A percentile compares a stretch with the other conserved stretches of the same genome.
These are phyloP conservation scores for Tylopilus balloui DNA, from an alignment of 768 basidiomycete genomes.

Conservation along the genomic window DNA sequence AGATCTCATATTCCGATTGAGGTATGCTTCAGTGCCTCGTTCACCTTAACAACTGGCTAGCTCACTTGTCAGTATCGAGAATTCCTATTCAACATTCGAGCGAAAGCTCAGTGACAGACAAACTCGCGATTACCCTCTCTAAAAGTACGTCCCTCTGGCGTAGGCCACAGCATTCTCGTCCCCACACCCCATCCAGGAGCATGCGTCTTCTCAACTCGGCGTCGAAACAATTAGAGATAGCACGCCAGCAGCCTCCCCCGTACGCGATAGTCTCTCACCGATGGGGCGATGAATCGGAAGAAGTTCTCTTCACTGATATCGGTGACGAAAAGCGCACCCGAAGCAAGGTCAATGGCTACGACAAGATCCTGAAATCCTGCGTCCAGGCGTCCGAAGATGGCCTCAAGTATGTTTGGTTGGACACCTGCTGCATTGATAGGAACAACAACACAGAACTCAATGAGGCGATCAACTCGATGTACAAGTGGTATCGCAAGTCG, in stretches of 20 bases:
- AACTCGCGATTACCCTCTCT: background rate
- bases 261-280: conserved; percentile 30
- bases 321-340: conserved; percentile 4
- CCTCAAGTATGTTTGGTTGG: conserved; percentile 27
- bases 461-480: conserved; percentile 33
- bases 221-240: conserved; percentile 15
- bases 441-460: conserved; percentile 25
- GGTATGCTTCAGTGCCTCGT: background rate
- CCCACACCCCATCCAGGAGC: conserved; percentile 1
- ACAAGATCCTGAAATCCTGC: conserved; percentile 22
- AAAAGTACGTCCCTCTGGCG: conserved; percentile 3
- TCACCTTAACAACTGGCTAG: background rate
- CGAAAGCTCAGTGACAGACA: background rate
- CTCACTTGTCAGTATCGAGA: too few relatives aligned
- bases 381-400: conserved; percentile 14
- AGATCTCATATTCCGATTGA: background rate
- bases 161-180: background rate
- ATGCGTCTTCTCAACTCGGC: conserved; percentile 25
- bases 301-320: conserved; percentile 25
- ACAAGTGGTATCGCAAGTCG: conserved; percentile 30
- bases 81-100: background rate
- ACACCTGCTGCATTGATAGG: conserved; percentile 34
- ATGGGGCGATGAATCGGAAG: conserved; percentile 21
- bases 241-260: background rate
- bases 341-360: conserved; percentile 18